Evolutionary conservation across 768 basidiomycete species (phyloP).

Genomic region (Russula olivacea): DNA sequence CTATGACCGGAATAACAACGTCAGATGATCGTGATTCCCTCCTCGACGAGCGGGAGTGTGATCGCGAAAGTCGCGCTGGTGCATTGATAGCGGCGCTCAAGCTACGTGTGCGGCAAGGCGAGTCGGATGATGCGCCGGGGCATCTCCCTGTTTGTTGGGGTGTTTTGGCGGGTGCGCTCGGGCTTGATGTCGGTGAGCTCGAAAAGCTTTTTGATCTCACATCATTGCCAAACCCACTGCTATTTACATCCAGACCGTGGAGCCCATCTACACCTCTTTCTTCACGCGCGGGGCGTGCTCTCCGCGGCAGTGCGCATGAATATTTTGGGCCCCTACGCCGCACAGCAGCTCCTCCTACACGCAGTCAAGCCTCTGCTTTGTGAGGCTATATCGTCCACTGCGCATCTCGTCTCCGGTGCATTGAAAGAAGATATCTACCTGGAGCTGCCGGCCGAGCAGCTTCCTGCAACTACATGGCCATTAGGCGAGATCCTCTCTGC

Average conservation of each 20-base stretch:
- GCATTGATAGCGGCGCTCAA: constrained; percentile 64
- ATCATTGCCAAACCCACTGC: not conserved
- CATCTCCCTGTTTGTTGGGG: constrained; percentile 94
- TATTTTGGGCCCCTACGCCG: constrained; percentile 83
- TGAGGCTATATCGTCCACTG: constrained; percentile 35
- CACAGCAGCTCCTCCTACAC: constrained; percentile 82
- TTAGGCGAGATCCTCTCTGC: constrained; percentile 86
- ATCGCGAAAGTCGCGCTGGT: constrained; percentile 26
- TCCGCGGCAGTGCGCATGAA: constrained; percentile 93
- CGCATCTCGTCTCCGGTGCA: constrained; percentile 17
- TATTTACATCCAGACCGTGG: constrained; percentile 53
- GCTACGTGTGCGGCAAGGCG: constrained; percentile 54
- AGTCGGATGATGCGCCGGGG: constrained; percentile 47
- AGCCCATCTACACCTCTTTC: constrained; percentile 85
- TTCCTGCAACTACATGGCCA: constrained; percentile 90
- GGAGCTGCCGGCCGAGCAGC: constrained; percentile 8
- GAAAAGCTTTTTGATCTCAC: not conserved
- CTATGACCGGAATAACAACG: constrained; percentile 19
- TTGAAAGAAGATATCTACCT: constrained; percentile 33
- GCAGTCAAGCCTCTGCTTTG: constrained; percentile 63
- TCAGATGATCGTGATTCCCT: no score
- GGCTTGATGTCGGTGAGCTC: constrained; percentile 57
- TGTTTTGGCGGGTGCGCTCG: constrained; percentile 70
- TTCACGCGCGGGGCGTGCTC: constrained; percentile 83
- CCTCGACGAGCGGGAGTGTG: constrained; percentile 20